These are phyloP conservation scores for Hemileia vastatrix DNA, from an alignment of 1,284 basidiomycete species.

Conservation along the genomic window DNA sequence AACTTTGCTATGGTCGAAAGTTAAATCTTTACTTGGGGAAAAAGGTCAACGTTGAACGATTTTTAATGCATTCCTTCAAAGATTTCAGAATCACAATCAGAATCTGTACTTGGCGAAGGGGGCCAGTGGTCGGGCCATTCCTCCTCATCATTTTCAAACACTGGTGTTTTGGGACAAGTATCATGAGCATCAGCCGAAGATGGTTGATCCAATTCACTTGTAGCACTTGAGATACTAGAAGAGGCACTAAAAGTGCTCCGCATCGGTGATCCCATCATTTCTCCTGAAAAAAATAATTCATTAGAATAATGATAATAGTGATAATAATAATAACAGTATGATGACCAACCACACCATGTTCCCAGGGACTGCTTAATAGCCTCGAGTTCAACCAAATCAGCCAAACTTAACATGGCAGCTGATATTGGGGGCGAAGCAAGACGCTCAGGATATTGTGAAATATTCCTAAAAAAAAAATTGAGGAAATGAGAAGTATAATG, in stretches of 20 bases:
- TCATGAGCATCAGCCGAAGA: background rate
- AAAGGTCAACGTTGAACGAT: too few relatives aligned
- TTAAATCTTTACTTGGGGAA: too few relatives aligned
- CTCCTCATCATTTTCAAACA: background rate
- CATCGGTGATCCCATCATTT: constrained; percentile 20
- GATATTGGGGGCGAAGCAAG: constrained; percentile 19
- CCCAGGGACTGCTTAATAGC: constrained; percentile 20
- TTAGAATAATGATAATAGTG: background rate
- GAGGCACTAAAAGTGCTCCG: constrained; percentile 9
- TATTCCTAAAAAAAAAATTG: constrained; percentile 2
- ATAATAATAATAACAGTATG: background rate
- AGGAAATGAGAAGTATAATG: background rate
- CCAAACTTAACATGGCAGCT: constrained; percentile 12
- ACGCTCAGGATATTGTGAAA: constrained; percentile 16
- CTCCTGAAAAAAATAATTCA: background rate
- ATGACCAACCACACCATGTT: constrained; percentile 17
- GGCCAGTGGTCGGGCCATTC: constrained; percentile 4
- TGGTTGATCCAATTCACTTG: background rate
- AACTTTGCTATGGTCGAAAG: too few relatives aligned
- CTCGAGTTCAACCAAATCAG: constrained; percentile 16
- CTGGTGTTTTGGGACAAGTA: background rate
- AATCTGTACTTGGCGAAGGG: background rate
- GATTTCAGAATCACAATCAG: constrained; percentile 15
- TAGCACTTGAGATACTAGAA: background rate
- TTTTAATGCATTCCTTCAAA: constrained; percentile 18